A percentile compares a stretch with the other conserved stretches of the same genome.
phyloP scores from a whole-genome alignment of 2,329 filamentous ascomycete species.

The Calycina marina region DNA sequence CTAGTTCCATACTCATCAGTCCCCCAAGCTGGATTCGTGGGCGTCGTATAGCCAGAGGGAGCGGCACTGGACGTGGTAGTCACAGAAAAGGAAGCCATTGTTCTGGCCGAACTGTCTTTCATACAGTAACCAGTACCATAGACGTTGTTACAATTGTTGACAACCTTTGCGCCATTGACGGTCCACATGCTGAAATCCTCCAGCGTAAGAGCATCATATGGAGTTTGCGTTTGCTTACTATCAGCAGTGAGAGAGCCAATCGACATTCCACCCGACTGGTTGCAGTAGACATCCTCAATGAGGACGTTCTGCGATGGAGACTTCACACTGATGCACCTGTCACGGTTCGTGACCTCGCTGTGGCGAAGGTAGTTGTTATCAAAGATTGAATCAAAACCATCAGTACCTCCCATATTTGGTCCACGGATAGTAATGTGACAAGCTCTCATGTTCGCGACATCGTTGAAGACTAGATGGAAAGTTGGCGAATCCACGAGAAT shows the following conservation, averaged over 20 bases:
- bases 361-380: constrained; percentile 26
- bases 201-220: constrained; percentile 21
- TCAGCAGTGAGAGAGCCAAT: constrained; percentile 22
- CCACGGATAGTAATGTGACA: constrained; percentile 26
- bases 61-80: constrained; percentile 1
- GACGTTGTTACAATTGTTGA: constrained; percentile 24
- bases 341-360: constrained; percentile 24
- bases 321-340: constrained; percentile 26
- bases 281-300: constrained; percentile 24
- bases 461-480: constrained; percentile 25
- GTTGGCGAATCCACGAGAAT: constrained; percentile 23
- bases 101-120: constrained; percentile 13
- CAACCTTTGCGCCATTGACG: constrained; percentile 10
- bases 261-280: constrained; percentile 25
- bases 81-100: constrained; percentile 3
- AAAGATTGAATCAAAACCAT: constrained; percentile 25
- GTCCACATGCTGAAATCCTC: constrained; percentile 25
- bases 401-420: constrained; percentile 24
- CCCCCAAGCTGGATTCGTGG: constrained; percentile 21
- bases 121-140: constrained; percentile 22
- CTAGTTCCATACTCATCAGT: constrained; percentile 22
- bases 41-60: constrained; percentile 13
- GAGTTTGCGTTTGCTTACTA: constrained; percentile 14
- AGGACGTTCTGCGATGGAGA: constrained; percentile 24
- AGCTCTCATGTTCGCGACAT: constrained; percentile 23